Evolutionary conservation across 73 alveolate species (phyloP).

Genomic region (Paramecium sonneborni): DNA sequence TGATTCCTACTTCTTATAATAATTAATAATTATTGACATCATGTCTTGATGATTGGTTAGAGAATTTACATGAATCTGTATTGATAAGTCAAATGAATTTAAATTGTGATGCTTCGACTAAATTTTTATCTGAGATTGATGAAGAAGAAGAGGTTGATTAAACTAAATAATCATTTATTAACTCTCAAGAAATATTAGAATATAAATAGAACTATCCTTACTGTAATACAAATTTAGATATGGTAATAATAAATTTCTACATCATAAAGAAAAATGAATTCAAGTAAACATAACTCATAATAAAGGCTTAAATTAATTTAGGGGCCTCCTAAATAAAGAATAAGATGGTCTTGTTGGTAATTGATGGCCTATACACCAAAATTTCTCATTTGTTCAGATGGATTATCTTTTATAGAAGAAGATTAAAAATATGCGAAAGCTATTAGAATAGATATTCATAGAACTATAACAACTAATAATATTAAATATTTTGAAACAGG

Average conservation of each 20-base stretch:
- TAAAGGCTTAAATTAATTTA: neutral
- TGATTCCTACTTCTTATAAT: neutral
- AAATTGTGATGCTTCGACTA: neutral
- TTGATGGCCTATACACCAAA: neutral
- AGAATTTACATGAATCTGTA: constrained; percentile 27
- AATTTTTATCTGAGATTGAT: neutral
- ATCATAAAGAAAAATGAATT: neutral
- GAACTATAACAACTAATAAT: neutral
- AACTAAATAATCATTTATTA: neutral
- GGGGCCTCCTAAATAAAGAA: constrained; percentile 37
- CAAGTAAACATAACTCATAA: neutral
- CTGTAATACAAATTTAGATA: neutral
- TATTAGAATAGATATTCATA: neutral
- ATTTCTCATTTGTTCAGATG: neutral
- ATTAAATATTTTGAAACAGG: neutral
- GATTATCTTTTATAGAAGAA: neutral
- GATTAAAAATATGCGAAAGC: neutral
- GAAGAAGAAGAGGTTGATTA: neutral
- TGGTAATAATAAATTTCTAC: constrained; percentile 11
- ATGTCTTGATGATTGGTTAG: constrained; percentile 19
- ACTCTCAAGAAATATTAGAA: neutral
- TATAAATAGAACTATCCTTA: neutral
- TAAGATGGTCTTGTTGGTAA: constrained; percentile 56
- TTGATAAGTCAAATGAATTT: neutral
- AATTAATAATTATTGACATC: neutral